Conservation (phyloP, 164 flowering plant genomes). For the Piper longum region DNA sequence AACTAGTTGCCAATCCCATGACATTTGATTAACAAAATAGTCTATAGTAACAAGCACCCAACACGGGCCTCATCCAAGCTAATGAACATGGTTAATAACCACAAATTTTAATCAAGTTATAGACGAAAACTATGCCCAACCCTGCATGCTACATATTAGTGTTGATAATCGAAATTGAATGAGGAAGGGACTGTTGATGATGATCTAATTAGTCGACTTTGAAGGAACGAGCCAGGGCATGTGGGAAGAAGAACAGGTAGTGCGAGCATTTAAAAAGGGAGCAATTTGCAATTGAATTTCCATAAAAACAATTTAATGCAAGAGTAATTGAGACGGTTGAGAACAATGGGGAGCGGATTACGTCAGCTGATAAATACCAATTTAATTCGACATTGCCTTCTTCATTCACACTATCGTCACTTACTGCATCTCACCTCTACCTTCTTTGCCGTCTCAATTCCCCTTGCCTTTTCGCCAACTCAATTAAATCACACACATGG, state of each 20-base stretch:
- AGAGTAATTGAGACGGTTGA: conserved; percentile 81
- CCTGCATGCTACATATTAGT: no score
- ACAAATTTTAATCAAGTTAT: no score
- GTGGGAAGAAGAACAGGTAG: conserved; percentile 20
- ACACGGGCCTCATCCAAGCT: no score
- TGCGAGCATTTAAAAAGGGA: conserved; percentile 39
- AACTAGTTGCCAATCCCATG: no score
- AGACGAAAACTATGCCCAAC: no score
- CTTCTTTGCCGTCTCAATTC: background rate
- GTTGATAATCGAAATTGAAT: background rate
- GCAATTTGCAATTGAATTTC: conserved; percentile 20
- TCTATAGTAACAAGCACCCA: no score
- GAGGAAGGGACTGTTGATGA: background rate
- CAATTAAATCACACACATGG: background rate
- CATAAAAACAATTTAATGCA: conserved; percentile 63
- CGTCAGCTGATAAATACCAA: conserved; percentile 71
- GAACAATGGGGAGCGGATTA: conserved; percentile 48
- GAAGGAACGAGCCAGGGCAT: background rate
- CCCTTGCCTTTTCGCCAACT: background rate
- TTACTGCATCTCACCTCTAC: background rate
- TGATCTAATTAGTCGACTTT: no score
- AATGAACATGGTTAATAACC: no score
- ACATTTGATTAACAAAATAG: no score
- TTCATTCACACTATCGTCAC: background rate
- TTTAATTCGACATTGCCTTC: conserved; percentile 21